Conservation (phyloP, 345 rosid species). For the Sisymbrium irio region DNA sequence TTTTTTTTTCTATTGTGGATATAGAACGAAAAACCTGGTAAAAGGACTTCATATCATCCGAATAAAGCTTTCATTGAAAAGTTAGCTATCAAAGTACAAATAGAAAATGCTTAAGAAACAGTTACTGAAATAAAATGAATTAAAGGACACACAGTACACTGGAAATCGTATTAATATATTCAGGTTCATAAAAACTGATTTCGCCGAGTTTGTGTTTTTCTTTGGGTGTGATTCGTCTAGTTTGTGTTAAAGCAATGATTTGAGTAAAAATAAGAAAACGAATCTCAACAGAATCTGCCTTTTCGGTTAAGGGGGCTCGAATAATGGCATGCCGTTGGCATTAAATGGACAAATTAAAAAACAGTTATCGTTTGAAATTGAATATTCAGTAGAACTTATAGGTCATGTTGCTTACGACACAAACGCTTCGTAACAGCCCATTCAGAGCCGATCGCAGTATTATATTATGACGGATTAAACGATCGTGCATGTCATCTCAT, state of each 20-base stretch:
- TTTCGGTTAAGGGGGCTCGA: background rate
- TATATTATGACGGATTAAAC: background rate
- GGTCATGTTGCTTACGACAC: constrained; percentile 11
- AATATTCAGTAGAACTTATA: constrained; percentile 17
- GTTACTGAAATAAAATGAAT: too few species aligned
- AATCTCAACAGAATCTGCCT: constrained; percentile 26
- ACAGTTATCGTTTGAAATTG: background rate
- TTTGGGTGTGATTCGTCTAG: too few species aligned
- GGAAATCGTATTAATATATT: too few species aligned
- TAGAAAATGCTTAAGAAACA: too few species aligned
- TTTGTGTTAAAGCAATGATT: background rate
- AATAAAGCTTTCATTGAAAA: too few species aligned
- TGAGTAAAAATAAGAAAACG: background rate
- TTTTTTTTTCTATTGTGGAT: too few species aligned
- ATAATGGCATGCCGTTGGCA: constrained; percentile 21
- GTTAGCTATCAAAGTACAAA: too few species aligned
- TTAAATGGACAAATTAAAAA: constrained; percentile 3
- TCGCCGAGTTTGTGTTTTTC: too few species aligned
- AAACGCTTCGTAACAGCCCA: constrained; percentile 14
- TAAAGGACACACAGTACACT: too few species aligned
- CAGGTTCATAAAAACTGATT: too few species aligned
- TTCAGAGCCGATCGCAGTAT: background rate
- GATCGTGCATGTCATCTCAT: constrained; percentile 34
- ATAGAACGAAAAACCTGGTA: too few species aligned
- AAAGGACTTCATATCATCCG: too few species aligned